Conservation (phyloP, 768 basidiomycete species). For the Lentinus brumalis region DNA sequence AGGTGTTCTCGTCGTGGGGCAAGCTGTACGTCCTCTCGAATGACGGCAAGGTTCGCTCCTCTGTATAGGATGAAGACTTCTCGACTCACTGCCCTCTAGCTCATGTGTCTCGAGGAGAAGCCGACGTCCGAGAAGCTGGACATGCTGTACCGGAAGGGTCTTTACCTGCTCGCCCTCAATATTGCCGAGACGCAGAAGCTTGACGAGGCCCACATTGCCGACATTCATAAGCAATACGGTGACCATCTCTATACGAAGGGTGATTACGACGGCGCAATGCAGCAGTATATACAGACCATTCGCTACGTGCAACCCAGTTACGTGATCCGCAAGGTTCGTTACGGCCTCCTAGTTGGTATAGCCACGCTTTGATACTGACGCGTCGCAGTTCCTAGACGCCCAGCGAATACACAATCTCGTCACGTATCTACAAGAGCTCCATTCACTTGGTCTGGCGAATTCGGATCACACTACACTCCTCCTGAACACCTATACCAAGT, state of each 20-base stretch:
- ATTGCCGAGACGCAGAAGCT: constrained; percentile 81
- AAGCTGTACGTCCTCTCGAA: constrained; percentile 77
- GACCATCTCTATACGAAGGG: constrained; percentile 90
- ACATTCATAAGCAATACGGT: constrained; percentile 88
- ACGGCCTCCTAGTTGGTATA: neutral
- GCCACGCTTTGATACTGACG: constrained; percentile 5
- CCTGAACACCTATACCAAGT: constrained; percentile 96
- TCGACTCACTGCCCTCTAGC: constrained; percentile 36
- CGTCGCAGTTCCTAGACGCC: constrained; percentile 85
- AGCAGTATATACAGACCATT: constrained; percentile 88
- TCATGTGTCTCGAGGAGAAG: constrained; percentile 72
- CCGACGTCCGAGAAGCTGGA: constrained; percentile 85
- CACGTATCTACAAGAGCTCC: constrained; percentile 94
- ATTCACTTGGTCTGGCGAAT: constrained; percentile 87
- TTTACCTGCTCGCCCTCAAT: constrained; percentile 79
- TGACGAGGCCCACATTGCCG: constrained; percentile 73
- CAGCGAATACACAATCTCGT: constrained; percentile 95
- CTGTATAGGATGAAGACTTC: neutral
- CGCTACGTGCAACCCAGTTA: constrained; percentile 91
- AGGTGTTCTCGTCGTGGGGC: constrained; percentile 82
- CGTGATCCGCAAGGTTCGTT: constrained; percentile 88
- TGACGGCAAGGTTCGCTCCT: constrained; percentile 65
- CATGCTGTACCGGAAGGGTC: constrained; percentile 76
- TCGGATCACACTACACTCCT: constrained; percentile 96
- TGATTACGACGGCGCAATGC: constrained; percentile 93